Base-by-base conservation (phyloP, 2,329 filamentous ascomycete genomes). In the Venturia asperata region DNA sequence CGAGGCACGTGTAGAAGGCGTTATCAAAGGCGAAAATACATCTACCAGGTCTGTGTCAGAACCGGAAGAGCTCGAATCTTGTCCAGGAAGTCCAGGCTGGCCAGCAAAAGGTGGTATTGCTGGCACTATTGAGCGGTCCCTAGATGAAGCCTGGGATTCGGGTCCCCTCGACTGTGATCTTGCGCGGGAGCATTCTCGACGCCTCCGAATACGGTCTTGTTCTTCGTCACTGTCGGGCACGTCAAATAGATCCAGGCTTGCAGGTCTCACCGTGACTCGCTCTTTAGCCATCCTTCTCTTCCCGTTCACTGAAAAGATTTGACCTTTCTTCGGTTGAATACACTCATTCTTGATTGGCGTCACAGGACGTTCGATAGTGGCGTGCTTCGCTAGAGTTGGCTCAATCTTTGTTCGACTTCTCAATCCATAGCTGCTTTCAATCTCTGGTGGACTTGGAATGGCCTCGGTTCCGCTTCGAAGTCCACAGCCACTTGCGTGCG, bases 191-290 rank as follows among this genome's bases (percentile, higher is more conserved):
- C 52, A 58, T 11, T 58, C 52, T 58, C 52, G 52, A 58, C 52
- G 52, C 52, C 24, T 58, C 9, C 15, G 52, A 10, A 58, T 37
- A 0, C 52, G 52, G 19, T 58, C 27, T 19, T 58, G 15, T 21
- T 58, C 52, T 58, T 58, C 52, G 19, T 58, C 52, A n/a, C 52
- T 58, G 52, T 58, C 52, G 27, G 52, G 52, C 52, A 58, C 52
- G 10, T 58, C 52, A 30, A 58, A 58, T 3, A 58, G 17, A 21
- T 37, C 52, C 52, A 58, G 30, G 24, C 52, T 37, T 19, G 52
- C 52, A n/a, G 52, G 15, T 11, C 52, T n/a, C 27, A 58, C 52
- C 17, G 24, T 58, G 52, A 11, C 19, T 37, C 10, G 30, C 52
- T 58, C 52, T 37, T 15, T 37, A n/a, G 52, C 52, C 52, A 58